Percentiles rank a stretch among this genome's conserved stretches.
These are phyloP conservation scores for Colletotrichum falcatum DNA, from an alignment of 2,329 filamentous ascomycete species.

Conservation along the genomic window DNA sequence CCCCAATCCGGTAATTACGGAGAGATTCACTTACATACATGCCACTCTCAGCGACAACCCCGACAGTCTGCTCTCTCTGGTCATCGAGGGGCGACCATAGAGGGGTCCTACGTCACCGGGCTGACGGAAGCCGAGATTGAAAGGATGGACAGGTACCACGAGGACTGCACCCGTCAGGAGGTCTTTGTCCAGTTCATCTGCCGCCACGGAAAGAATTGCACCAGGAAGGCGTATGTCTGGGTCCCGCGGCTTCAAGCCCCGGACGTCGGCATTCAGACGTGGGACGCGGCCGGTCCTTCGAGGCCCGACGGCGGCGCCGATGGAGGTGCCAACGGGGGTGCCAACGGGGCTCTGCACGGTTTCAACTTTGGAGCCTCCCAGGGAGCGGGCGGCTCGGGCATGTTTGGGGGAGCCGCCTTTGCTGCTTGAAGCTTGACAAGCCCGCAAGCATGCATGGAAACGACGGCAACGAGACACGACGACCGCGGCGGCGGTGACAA, in stretches of 20 bases:
- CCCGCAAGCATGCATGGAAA: not conserved
- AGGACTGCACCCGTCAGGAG: not conserved
- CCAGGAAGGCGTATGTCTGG: not conserved
- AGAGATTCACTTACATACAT: not conserved
- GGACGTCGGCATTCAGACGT: not conserved
- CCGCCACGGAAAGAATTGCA: not conserved
- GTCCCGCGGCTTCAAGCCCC: not conserved
- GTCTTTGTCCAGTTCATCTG: not conserved
- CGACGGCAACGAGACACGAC: not conserved
- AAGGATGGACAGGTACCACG: not conserved
- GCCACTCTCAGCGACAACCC: not conserved
- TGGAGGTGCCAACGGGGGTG: not conserved
- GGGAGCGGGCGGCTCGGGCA: not conserved
- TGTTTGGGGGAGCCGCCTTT: not conserved
- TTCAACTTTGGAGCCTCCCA: not conserved
- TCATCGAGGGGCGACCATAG: not conserved
- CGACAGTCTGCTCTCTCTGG: no score
- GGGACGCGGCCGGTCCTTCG: not conserved
- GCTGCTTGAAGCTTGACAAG: not conserved
- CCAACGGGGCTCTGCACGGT: not conserved
- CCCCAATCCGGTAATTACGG: not conserved
- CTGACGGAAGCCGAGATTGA: not conserved
- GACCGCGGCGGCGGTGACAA: not conserved
- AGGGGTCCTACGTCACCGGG: not conserved
- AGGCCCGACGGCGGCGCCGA: not conserved